Conservation (phyloP, 192 early-diverging fungal genomes). For the Chytriomyces sp. region DNA sequence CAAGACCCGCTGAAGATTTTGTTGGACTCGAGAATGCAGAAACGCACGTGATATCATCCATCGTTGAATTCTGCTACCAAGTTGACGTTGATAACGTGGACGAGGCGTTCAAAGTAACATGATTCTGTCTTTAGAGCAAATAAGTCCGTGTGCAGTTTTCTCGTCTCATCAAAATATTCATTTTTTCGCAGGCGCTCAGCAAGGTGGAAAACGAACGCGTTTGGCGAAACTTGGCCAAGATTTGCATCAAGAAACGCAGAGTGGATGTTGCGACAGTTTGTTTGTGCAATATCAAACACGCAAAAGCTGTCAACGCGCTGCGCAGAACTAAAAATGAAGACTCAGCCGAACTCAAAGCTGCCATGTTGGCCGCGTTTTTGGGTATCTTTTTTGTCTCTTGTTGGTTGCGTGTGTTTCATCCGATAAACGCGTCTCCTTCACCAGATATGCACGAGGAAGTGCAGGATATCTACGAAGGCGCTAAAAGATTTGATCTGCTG, state of each 20-base stretch:
- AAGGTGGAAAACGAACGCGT: constrained; percentile 50
- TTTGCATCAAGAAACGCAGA: constrained; percentile 55
- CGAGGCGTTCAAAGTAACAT: constrained; percentile 52
- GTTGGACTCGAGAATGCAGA: constrained; percentile 46
- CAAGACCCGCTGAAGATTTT: constrained; percentile 41
- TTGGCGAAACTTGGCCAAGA: constrained; percentile 57
- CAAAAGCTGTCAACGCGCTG: constrained; percentile 43
- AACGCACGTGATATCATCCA: constrained; percentile 39
- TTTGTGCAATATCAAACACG: constrained; percentile 54
- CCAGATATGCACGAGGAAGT: constrained; percentile 52
- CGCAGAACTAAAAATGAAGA: constrained; percentile 25
- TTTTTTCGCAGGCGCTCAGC: constrained; percentile 41
- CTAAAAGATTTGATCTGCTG: constrained; percentile 46
- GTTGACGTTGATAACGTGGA: constrained; percentile 57
- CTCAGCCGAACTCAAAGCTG: constrained; percentile 28
- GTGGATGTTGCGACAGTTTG: constrained; percentile 50
- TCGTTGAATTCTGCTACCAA: constrained; percentile 58
- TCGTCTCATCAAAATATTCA: background rate
- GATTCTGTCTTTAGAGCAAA: too few relatives aligned
- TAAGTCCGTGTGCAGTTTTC: background rate
- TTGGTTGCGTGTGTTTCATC: too few relatives aligned
- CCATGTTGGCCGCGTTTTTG: constrained; percentile 36
- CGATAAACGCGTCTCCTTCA: background rate
- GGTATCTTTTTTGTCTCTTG: constrained; percentile 15
- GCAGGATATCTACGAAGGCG: constrained; percentile 36